Percentiles rank a stretch among this genome's conserved stretches.
Conservation (phyloP, 441 rosid species). For the Eutrema salsugineum region DNA sequence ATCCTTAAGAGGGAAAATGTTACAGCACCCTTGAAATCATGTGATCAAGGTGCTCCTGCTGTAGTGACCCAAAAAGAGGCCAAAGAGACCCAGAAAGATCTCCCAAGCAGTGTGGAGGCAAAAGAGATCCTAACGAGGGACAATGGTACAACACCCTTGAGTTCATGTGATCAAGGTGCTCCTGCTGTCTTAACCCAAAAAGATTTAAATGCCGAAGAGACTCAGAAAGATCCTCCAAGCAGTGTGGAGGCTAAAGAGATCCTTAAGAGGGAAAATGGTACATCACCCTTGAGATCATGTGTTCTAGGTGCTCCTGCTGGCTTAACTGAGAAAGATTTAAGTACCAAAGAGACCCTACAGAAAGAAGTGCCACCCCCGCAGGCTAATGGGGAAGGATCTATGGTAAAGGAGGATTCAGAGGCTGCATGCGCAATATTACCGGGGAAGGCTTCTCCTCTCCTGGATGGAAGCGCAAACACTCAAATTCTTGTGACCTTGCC, state of each 20-base stretch:
- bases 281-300: constrained; percentile 10
- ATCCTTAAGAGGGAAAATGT: constrained; percentile 24
- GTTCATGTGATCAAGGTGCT: constrained; percentile 17
- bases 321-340: constrained; percentile 31
- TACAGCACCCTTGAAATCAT: constrained; percentile 10
- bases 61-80: constrained; percentile 25
- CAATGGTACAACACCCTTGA: constrained; percentile 28
- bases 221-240: constrained; percentile 1
- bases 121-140: constrained; percentile 5
- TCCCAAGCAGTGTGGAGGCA: neutral
- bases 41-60: constrained; percentile 26
- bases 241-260: constrained; percentile 7
- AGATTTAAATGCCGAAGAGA: constrained; percentile 25
- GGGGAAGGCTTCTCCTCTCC: constrained; percentile 12
- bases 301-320: constrained; percentile 26
- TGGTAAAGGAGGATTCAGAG: constrained; percentile 26
- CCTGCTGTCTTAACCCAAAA: constrained; percentile 31
- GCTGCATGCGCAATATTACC: constrained; percentile 1
- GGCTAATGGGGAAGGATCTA: constrained; percentile 26
- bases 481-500: constrained; percentile 23
- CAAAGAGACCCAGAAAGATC: constrained; percentile 6
- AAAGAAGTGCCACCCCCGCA: constrained; percentile 28
- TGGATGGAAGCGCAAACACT: constrained; percentile 12
- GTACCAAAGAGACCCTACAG: constrained; percentile 21
- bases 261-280: constrained; percentile 26